Percentiles rank a stretch among this genome's conserved stretches.
Conservation (phyloP, 1,284 basidiomycete genomes). For the Cutaneotrichosporon sp. region DNA sequence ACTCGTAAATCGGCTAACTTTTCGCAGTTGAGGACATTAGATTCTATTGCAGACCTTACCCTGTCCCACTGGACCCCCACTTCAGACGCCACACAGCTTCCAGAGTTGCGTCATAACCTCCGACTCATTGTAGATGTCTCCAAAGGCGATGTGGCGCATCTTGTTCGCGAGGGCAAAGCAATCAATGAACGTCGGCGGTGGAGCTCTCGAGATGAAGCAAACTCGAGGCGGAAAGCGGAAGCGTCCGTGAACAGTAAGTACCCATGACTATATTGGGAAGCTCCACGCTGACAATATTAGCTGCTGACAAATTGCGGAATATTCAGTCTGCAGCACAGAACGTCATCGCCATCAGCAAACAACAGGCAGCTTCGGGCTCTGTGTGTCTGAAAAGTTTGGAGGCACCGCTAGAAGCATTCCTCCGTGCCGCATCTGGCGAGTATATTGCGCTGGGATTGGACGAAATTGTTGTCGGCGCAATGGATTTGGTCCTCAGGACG, state of each 20-base stretch:
- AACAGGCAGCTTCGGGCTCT: too few species aligned
- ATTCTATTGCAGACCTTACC: conserved; percentile 72
- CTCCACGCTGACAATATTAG: conserved; percentile 36
- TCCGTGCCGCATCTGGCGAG: conserved; percentile 67
- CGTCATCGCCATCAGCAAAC: conserved; percentile 38
- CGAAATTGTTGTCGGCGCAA: conserved; percentile 85
- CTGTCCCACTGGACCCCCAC: conserved; percentile 77
- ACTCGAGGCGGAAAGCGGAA: conserved; percentile 60
- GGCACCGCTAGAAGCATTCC: conserved; percentile 64
- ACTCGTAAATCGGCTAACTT: not conserved
- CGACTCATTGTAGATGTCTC: conserved; percentile 76
- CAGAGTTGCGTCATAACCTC: conserved; percentile 93
- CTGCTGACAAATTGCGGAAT: too few species aligned
- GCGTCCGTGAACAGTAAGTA: conserved; percentile 50
- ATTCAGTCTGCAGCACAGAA: too few species aligned
- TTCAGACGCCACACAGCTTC: conserved; percentile 75
- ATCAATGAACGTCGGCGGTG: conserved; percentile 73
- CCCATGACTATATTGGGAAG: not conserved
- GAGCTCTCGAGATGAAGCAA: conserved; percentile 59
- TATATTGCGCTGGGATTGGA: conserved; percentile 76
- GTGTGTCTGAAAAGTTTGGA: conserved; percentile 66
- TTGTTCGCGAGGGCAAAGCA: conserved; percentile 81
- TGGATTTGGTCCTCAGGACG: conserved; percentile 58
- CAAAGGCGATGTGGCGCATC: conserved; percentile 73
- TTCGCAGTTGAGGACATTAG: conserved; percentile 67